Conservation (phyloP, 495 filamentous ascomycete genomes). For the Xanthoparmelia taractica region DNA sequence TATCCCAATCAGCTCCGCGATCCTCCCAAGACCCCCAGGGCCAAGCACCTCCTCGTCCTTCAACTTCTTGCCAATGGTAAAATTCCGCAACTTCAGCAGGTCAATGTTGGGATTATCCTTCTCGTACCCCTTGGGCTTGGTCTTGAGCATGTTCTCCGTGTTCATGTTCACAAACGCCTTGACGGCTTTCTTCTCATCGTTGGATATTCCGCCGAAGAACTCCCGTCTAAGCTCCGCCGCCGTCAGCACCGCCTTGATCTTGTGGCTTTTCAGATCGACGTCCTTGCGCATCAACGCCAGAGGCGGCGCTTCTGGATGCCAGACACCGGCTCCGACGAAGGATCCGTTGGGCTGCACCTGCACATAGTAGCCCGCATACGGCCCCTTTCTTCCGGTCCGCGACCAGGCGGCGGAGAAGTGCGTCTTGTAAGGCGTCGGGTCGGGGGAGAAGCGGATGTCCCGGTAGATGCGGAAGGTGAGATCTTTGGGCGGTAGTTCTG, state of each 20-base stretch:
- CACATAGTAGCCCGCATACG: conserved; percentile 78
- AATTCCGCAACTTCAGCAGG: conserved; percentile 68
- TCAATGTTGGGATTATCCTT: conserved; percentile 65
- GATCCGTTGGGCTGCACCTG: conserved; percentile 48
- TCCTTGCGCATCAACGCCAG: conserved; percentile 59
- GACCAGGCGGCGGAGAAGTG: conserved; percentile 83
- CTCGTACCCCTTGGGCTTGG: conserved; percentile 75
- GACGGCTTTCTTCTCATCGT: conserved; percentile 52
- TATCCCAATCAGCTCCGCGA: conserved; percentile 46
- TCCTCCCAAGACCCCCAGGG: conserved; percentile 45
- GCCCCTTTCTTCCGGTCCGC: conserved; percentile 75
- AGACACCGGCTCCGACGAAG: conserved; percentile 65
- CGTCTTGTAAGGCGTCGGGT: conserved; percentile 81
- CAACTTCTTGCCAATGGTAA: conserved; percentile 59
- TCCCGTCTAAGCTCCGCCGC: conserved; percentile 49
- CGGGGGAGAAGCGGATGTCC: conserved; percentile 68
- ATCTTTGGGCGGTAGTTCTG: conserved; percentile 75
- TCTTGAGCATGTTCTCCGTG: conserved; percentile 67
- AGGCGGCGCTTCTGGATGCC: conserved; percentile 59
- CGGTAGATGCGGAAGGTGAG: conserved; percentile 80
- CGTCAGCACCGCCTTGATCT: conserved; percentile 57
- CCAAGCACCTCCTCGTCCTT: conserved; percentile 48
- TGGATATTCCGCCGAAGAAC: conserved; percentile 52
- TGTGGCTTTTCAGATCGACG: conserved; percentile 60
- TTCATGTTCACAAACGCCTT: conserved; percentile 62